phyloP scores from a whole-genome alignment of 805 yeast species.

The Saturnispora halmiae region DNA sequence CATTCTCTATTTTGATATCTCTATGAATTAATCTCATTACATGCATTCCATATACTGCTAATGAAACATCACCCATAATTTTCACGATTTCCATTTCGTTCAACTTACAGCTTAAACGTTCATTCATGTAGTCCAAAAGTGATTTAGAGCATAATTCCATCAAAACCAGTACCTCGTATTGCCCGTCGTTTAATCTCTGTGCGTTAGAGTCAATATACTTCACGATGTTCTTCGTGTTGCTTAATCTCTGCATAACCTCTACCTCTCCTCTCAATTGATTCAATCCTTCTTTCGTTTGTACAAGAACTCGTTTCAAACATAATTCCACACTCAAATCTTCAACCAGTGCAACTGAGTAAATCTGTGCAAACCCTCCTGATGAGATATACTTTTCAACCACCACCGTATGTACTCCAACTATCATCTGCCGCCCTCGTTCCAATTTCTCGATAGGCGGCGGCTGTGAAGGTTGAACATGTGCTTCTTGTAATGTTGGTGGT shows the following conservation, averaged over 20 bases:
- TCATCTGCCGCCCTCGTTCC: constrained; percentile 34
- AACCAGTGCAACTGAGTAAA: constrained; percentile 84
- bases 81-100: constrained; percentile 67
- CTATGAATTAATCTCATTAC: constrained; percentile 71
- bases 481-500: too few species aligned
- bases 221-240: constrained; percentile 73
- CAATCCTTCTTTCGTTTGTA: constrained; percentile 79
- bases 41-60: constrained; percentile 84
- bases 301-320: constrained; percentile 90
- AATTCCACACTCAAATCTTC: constrained; percentile 51
- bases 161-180: constrained; percentile 77
- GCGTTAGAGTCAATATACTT: constrained; percentile 95
- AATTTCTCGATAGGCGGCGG: constrained; percentile 12
- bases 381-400: constrained; percentile 34
- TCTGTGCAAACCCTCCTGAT: constrained; percentile 83
- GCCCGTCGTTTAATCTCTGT: constrained; percentile 45
- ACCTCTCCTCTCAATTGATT: constrained; percentile 87
- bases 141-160: constrained; percentile 92
- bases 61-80: constrained; percentile 73
- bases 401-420: constrained; percentile 42
- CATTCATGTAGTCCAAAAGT: constrained; percentile 84
- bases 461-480: too few species aligned
- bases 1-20: constrained; percentile 92
- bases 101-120: constrained; percentile 68
- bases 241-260: constrained; percentile 87